A percentile compares a stretch with the other conserved stretches of the same genome.
phyloP scores from a whole-genome alignment of 2,329 filamentous ascomycete species.

The Spiromastix sp. region DNA sequence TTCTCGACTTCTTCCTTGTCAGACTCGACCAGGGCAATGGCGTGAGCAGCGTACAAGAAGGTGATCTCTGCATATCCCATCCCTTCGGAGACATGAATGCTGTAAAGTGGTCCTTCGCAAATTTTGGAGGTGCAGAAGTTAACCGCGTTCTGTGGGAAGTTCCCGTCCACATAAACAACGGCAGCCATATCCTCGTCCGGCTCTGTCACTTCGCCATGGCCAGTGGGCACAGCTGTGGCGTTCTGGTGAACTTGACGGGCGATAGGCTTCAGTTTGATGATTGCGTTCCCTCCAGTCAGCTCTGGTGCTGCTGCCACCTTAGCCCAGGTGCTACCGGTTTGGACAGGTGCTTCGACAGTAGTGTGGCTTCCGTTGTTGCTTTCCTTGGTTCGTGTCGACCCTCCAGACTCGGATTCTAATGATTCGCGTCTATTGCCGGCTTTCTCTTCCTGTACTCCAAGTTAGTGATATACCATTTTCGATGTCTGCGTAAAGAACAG shows the following conservation, averaged over 20 bases:
- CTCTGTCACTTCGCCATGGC: conserved; percentile 1
- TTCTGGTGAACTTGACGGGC: neutral
- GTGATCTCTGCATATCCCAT: conserved; percentile 24
- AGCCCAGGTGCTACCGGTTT: conserved; percentile 3
- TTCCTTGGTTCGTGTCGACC: no score
- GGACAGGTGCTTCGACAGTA: neutral
- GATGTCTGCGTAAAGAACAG: no score
- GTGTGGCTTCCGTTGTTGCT: neutral
- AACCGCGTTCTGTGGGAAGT: conserved; percentile 11
- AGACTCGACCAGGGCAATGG: conserved; percentile 23
- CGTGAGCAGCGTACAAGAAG: conserved; percentile 29
- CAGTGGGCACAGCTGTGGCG: conserved; percentile 4
- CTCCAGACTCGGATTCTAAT: no score
- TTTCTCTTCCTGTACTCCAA: no score
- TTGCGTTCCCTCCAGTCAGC: neutral
- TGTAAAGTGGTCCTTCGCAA: conserved; percentile 28
- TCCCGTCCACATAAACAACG: conserved; percentile 16
- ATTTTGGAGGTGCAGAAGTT: conserved; percentile 26
- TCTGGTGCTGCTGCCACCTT: neutral
- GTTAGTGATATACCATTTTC: no score
- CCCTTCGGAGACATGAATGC: conserved; percentile 23
- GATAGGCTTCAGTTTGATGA: neutral
- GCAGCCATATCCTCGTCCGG: conserved; percentile 17
- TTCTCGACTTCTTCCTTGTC: conserved; percentile 19
- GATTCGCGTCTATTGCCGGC: no score